Percentiles rank a stretch among this genome's conserved stretches.
phyloP scores from a whole-genome alignment of 345 rosid species.

The Hevea brasiliensis region DNA sequence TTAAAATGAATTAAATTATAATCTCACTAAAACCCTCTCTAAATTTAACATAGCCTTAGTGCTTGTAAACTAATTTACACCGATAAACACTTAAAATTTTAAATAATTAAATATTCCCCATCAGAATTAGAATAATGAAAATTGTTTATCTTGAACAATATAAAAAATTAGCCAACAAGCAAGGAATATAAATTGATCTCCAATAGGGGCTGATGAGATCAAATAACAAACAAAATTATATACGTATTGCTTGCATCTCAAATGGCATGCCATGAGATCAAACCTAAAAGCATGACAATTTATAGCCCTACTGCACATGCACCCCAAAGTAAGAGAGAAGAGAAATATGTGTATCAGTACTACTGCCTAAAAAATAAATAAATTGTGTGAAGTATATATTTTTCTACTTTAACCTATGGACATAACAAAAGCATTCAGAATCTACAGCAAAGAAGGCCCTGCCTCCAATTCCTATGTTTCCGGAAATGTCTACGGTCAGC shows the following conservation, averaged over 20 bases:
- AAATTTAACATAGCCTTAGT: no score
- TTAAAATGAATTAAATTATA: no score
- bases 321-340: neutral
- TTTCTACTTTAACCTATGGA: conserved; percentile 34
- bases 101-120: no score
- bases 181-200: neutral
- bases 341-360: conserved; percentile 14
- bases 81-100: no score
- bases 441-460: conserved; percentile 76
- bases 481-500: conserved; percentile 52
- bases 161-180: neutral
- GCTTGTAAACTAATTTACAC: no score
- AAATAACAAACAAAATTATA: neutral
- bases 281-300: neutral
- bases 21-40: no score
- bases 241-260: conserved; percentile 8
- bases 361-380: conserved; percentile 13
- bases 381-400: conserved; percentile 13
- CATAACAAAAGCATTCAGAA: conserved; percentile 51
- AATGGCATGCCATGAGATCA: neutral
- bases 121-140: no score
- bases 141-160: no score
- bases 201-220: neutral
- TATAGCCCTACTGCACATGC: conserved; percentile 5
- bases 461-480: conserved; percentile 66